Evolutionary conservation across 768 basidiomycete genomes (phyloP).

Genomic region (Mycena floridula): DNA sequence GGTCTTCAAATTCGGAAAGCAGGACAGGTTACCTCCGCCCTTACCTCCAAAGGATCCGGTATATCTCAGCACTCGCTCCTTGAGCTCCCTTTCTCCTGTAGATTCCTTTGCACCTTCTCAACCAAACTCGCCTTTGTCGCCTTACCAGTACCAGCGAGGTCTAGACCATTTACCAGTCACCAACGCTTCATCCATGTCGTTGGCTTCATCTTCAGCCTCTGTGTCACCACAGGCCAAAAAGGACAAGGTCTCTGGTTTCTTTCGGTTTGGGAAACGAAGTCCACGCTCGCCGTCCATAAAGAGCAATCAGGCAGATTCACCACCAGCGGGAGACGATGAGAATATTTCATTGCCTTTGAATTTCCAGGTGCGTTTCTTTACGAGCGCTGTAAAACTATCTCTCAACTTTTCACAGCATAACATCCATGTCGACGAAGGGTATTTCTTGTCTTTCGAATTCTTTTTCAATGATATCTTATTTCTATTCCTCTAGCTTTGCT

Average conservation of each 20-base stretch:
- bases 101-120: slow-evolving; percentile 25
- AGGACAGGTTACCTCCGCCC: slow-evolving; percentile 51
- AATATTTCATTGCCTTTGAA: slow-evolving; percentile 69
- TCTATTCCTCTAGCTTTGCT: slow-evolving; percentile 35
- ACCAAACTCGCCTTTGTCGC: slow-evolving; percentile 35
- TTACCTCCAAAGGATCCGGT: slow-evolving; percentile 61
- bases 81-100: slow-evolving; percentile 31
- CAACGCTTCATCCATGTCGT: slow-evolving; percentile 28
- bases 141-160: slow-evolving; percentile 26
- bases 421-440: slow-evolving; percentile 77
- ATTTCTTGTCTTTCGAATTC: slow-evolving; percentile 14
- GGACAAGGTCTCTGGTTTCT: slow-evolving; percentile 33
- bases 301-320: slow-evolving; percentile 12
- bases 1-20: no score
- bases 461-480: slow-evolving; percentile 1
- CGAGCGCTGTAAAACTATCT: neutral
- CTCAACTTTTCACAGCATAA: slow-evolving; percentile 45
- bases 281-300: slow-evolving; percentile 21
- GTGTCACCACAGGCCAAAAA: slow-evolving; percentile 18
- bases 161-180: slow-evolving; percentile 26
- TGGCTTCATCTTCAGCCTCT: slow-evolving; percentile 28
- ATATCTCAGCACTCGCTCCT: slow-evolving; percentile 39
- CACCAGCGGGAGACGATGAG: slow-evolving; percentile 37
- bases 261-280: slow-evolving; percentile 34
- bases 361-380: slow-evolving; percentile 62